Evolutionary conservation across 495 filamentous ascomycete genomes (phyloP).

Genomic region (Neurospora tetraspora): DNA sequence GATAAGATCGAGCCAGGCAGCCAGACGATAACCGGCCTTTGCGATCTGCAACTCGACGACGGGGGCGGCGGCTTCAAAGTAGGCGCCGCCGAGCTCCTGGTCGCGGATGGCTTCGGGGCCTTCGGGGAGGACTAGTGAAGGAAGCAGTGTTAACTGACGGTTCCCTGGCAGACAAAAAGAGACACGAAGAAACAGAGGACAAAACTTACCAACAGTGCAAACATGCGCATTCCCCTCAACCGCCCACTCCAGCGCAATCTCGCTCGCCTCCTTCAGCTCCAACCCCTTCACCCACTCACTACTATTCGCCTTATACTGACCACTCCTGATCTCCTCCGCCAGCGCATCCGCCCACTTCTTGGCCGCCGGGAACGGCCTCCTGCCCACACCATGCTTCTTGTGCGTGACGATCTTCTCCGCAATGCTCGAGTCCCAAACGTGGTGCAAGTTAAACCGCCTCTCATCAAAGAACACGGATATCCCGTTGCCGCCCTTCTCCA

Average conservation of each 20-base stretch:
- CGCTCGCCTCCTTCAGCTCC: conserved; percentile 37
- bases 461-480: conserved; percentile 48
- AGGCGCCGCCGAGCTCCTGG: conserved; percentile 49
- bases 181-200: not conserved
- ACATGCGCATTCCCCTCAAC: conserved; percentile 49
- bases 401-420: conserved; percentile 49
- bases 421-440: conserved; percentile 54
- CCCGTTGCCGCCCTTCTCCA: conserved; percentile 49
- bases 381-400: conserved; percentile 7
- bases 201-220: conserved; percentile 38
- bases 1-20: conserved; percentile 50
- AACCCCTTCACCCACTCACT: conserved; percentile 41
- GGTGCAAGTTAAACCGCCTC: conserved; percentile 42
- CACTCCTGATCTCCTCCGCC: conserved; percentile 39
- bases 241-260: conserved; percentile 50
- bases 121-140: conserved; percentile 41
- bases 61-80: conserved; percentile 54
- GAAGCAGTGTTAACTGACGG: not conserved
- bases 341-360: conserved; percentile 42
- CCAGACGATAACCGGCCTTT: conserved; percentile 61
- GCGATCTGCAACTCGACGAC: conserved; percentile 66
- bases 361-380: conserved; percentile 35
- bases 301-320: conserved; percentile 34
- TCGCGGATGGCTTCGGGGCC: conserved; percentile 42
- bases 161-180: not conserved